Evolutionary conservation across 768 basidiomycete genomes (phyloP).

Genomic region (Amanita muscaria): DNA sequence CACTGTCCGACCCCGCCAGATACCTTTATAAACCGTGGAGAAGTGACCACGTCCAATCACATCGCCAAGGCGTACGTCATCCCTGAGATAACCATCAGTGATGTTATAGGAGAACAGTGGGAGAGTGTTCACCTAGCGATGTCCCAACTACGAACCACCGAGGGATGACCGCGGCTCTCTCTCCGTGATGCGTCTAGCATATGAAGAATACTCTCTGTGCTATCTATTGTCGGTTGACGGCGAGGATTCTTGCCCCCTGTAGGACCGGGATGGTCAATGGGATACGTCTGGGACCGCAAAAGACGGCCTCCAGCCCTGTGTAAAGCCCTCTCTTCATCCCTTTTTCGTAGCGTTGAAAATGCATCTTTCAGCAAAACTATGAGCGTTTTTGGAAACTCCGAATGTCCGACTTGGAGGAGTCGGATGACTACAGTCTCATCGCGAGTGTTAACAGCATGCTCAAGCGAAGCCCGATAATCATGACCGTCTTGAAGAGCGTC

Average conservation of each 20-base stretch:
- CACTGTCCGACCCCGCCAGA: constrained; percentile 54
- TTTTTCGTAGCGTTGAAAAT: constrained; percentile 29
- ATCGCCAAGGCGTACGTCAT: constrained; percentile 58
- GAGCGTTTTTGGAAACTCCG: constrained; percentile 68
- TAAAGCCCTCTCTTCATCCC: background rate
- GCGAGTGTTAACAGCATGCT: constrained; percentile 40
- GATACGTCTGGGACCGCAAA: background rate
- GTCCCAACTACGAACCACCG: constrained; percentile 56
- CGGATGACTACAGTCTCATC: constrained; percentile 51
- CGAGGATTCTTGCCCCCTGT: constrained; percentile 19
- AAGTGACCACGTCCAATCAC: constrained; percentile 65
- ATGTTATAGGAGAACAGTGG: background rate
- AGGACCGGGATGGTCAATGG: background rate
- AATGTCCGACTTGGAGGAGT: constrained; percentile 46
- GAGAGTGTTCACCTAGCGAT: constrained; percentile 42
- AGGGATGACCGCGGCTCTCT: constrained; percentile 34
- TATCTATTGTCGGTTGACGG: constrained; percentile 35
- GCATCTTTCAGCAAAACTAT: constrained; percentile 60
- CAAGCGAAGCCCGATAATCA: constrained; percentile 46
- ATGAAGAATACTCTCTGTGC: constrained; percentile 49
- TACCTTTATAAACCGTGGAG: constrained; percentile 64
- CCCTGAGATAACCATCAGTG: constrained; percentile 25
- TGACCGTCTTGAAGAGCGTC: constrained; percentile 46
- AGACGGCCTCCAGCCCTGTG: background rate
- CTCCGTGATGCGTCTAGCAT: constrained; percentile 60